Base-by-base conservation (phyloP, 1,284 basidiomycete genomes). In the Ganoderma lucidum region DNA sequence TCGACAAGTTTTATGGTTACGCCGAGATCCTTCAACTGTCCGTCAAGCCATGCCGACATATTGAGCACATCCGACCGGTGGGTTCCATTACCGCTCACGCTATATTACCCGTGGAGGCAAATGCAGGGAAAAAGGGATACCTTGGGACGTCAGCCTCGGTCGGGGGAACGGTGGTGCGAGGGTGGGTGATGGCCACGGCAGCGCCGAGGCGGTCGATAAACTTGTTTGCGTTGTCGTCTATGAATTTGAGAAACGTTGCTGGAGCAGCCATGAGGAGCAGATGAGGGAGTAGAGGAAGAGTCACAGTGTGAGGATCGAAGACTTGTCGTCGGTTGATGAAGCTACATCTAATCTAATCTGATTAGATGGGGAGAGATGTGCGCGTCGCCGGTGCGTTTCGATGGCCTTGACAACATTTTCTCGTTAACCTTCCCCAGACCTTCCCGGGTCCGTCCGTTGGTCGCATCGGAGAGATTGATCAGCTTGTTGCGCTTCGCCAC, bases 1-100 rank as follows among this genome's bases (percentile, higher is more conserved):
- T 93, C 87, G 23, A 89, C 87, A 35, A 90, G 85, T 75, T 89
- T 85, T 0, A 93, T 95, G 69, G 89, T 87, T 48, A 95, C 94
- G 12, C 94, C 95, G 61, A 95, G 86, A 23, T 85, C 80, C 62
- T 87, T 88, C 70, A 97, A 89, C 79, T 96, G 89, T 2, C 79
- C 79, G 68, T 93, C 85, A 64, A 97, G 86, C 88, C 91, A 98
- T 42, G 89, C 81, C 5, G 90, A 93, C 96, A 98, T 98, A 73
- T 83, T 85, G 79, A 93, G 85, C 68, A 96, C 95, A 80, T 95
- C 90, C 66, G 86, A 81, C 65, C 95, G 90, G 77, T 87, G 90
- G 3, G 85, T 81, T 30, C 85, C 86, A 79, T 93, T 90, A 35
- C 90, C 87, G 71, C 89, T 92, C 71, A 95, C 83, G 76, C 93